These are phyloP conservation scores for Fomitopsis palustris DNA, from an alignment of 1,284 basidiomycete genomes.

Conservation along the genomic window DNA sequence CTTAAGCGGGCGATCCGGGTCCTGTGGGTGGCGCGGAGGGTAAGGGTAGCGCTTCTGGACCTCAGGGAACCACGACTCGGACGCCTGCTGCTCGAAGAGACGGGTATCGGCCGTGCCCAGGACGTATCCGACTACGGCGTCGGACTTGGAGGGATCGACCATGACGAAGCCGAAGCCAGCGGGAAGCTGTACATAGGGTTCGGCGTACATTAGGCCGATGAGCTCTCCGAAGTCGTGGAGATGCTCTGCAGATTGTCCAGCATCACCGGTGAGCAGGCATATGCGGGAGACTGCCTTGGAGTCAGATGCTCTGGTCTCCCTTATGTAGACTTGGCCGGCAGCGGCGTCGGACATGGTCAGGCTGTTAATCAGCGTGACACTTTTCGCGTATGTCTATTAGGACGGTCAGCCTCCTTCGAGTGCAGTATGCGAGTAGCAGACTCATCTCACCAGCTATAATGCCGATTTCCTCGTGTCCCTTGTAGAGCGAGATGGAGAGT, in stretches of 20 bases:
- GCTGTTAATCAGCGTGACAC: no score
- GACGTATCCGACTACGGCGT: constrained; percentile 57
- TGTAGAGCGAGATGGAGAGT: no score
- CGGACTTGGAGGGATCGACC: constrained; percentile 40
- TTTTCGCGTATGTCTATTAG: no score
- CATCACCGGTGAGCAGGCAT: constrained; percentile 70
- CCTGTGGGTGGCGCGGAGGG: constrained; percentile 12
- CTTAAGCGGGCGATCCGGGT: constrained; percentile 31
- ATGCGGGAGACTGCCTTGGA: constrained; percentile 57
- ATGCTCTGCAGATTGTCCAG: constrained; percentile 59
- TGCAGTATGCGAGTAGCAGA: no score
- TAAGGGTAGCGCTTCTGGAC: constrained; percentile 50
- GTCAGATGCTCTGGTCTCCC: constrained; percentile 53
- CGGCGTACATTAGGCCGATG: constrained; percentile 64
- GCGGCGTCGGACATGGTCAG: not conserved
- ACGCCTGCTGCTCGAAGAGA: constrained; percentile 47
- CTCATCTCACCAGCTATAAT: not conserved
- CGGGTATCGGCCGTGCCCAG: constrained; percentile 59
- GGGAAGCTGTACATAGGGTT: constrained; percentile 68
- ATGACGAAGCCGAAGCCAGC: constrained; percentile 72
- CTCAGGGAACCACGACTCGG: constrained; percentile 55
- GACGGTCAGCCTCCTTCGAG: no score
- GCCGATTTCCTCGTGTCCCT: not conserved
- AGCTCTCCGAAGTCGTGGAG: constrained; percentile 61
- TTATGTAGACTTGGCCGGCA: constrained; percentile 35